These are phyloP conservation scores for Pestalotiopsis sp. DNA, from an alignment of 2,329 filamentous ascomycete genomes.

Conservation along the genomic window DNA sequence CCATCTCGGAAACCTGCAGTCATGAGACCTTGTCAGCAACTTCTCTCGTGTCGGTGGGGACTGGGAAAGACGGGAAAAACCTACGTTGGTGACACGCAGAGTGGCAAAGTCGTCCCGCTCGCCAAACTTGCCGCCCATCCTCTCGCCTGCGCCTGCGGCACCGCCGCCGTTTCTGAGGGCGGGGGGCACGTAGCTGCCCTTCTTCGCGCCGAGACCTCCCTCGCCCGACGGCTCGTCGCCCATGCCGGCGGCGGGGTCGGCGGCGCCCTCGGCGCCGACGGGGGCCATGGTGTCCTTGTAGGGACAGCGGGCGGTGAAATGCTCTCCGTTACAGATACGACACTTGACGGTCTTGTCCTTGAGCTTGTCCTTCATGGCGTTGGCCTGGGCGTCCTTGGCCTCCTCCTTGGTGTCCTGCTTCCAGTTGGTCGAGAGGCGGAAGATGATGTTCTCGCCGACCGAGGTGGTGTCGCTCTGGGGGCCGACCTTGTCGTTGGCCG, in stretches of 20 bases:
- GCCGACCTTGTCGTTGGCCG: slow-evolving; percentile 81
- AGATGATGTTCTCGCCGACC: slow-evolving; percentile 97
- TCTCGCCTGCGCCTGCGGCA: slow-evolving; percentile 68
- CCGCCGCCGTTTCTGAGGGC: slow-evolving; percentile 77
- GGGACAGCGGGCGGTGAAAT: slow-evolving; percentile 98
- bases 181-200: slow-evolving; percentile 89
- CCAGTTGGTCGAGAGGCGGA: slow-evolving; percentile 92
- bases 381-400: slow-evolving; percentile 72
- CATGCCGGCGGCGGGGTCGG: slow-evolving; percentile 59
- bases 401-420: slow-evolving; percentile 86
- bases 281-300: slow-evolving; percentile 99
- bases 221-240: slow-evolving; percentile 49
- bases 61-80: slow-evolving; percentile 37
- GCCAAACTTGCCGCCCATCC: slow-evolving; percentile 86
- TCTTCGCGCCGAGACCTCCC: slow-evolving; percentile 63
- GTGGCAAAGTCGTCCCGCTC: slow-evolving; percentile 97
- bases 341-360: slow-evolving; percentile 99
- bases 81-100: slow-evolving; percentile 94
- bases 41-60: neutral
- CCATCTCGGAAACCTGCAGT: slow-evolving; percentile 86
- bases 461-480: slow-evolving; percentile 89
- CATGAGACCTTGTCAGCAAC: neutral
- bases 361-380: slow-evolving; percentile 78
- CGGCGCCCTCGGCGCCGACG: slow-evolving; percentile 62
- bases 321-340: slow-evolving; percentile 97